Evolutionary conservation across 495 filamentous ascomycete genomes (phyloP).

Genomic region (Penicillium coprophilum): DNA sequence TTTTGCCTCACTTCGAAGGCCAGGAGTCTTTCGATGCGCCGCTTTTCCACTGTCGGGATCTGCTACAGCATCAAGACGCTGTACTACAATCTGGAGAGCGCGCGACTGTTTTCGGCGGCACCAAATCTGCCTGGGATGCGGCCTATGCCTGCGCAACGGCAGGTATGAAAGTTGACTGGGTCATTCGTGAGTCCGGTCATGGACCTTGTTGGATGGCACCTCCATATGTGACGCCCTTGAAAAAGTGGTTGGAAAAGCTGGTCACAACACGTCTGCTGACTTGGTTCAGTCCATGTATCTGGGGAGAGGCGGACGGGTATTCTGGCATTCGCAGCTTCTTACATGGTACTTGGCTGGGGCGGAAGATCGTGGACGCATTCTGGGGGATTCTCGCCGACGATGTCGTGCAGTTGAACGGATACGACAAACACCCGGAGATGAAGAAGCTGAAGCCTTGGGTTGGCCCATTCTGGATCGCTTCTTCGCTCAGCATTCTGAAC

Average conservation of each 20-base stretch:
- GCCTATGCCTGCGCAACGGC: constrained; percentile 65
- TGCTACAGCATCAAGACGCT: constrained; percentile 42
- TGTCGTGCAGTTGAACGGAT: constrained; percentile 57
- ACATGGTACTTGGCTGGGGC: constrained; percentile 66
- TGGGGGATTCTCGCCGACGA: constrained; percentile 63
- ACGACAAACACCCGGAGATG: constrained; percentile 60
- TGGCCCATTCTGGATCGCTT: constrained; percentile 61
- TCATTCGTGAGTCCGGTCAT: constrained; percentile 75
- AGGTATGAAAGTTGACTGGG: constrained; percentile 70
- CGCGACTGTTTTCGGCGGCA: constrained; percentile 66
- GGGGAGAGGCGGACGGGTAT: constrained; percentile 56
- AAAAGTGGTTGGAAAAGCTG: constrained; percentile 63
- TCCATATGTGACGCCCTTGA: constrained; percentile 59
- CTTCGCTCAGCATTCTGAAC: constrained; percentile 65
- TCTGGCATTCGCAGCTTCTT: constrained; percentile 51
- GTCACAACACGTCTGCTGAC: constrained; percentile 62
- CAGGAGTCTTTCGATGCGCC: constrained; percentile 53
- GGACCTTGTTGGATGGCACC: constrained; percentile 73
- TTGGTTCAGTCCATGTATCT: constrained; percentile 66
- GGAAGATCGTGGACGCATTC: constrained; percentile 66
- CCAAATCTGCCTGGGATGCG: constrained; percentile 76
- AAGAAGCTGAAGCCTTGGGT: constrained; percentile 68
- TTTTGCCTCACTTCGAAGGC: constrained; percentile 51
- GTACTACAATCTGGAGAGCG: constrained; percentile 35
- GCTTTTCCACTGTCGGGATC: constrained; percentile 63